These are phyloP conservation scores for Jamesozyma piceae DNA, from an alignment of 805 yeast genomes.

Conservation along the genomic window DNA sequence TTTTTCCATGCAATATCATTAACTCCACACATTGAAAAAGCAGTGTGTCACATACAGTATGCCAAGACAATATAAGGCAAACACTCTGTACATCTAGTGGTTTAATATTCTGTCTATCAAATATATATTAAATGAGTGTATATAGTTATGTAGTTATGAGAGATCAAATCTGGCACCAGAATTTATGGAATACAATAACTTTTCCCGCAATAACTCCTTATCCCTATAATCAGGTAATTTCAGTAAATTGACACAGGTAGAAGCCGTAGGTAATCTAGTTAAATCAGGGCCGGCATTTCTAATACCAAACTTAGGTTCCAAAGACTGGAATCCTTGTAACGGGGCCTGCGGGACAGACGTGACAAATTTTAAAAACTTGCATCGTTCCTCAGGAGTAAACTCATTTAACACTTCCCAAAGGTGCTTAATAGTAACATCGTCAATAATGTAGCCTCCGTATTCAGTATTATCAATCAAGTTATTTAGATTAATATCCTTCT, in stretches of 20 bases:
- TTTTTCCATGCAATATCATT: neutral
- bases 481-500: constrained; percentile 53
- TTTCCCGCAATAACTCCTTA: constrained; percentile 46
- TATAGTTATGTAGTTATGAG: constrained; percentile 25
- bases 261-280: constrained; percentile 74
- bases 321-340: constrained; percentile 67
- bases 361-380: constrained; percentile 71
- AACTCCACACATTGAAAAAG: too few species aligned
- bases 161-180: constrained; percentile 84
- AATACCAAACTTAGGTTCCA: constrained; percentile 74
- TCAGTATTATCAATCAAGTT: constrained; percentile 59
- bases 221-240: constrained; percentile 76
- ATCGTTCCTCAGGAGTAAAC: constrained; percentile 51
- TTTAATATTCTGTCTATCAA: neutral
- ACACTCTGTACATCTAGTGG: too few species aligned
- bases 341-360: constrained; percentile 93
- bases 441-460: constrained; percentile 52
- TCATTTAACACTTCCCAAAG: constrained; percentile 75
- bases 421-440: constrained; percentile 48
- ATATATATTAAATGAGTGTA: neutral
- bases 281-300: constrained; percentile 49
- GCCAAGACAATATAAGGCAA: too few species aligned
- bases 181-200: constrained; percentile 68
- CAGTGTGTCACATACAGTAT: too few species aligned
- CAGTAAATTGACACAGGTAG: constrained; percentile 85